Evolutionary conservation across 116 monocot genomes (phyloP), one percentile per base, ranked within the genome.

Genomic region (Thalassia testudinum): DNA sequence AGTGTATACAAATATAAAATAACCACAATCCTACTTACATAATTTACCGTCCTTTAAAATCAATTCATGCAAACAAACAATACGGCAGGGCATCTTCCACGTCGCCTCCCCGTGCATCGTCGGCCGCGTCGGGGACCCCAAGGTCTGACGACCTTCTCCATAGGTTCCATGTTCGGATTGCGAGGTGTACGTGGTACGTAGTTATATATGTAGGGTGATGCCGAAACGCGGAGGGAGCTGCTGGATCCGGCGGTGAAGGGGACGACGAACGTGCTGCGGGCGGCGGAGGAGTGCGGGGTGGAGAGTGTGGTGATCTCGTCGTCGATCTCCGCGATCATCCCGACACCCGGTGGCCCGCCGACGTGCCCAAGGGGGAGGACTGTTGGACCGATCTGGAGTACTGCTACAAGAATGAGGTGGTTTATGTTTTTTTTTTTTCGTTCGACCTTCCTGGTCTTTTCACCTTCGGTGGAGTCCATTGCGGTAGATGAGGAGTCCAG

Each of bases 331-430:
- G 81, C 95, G 30, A 85, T 88, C 17, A 49, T 85, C n/a, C 95
- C 95, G 0, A 85, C 65, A 65, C 95, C 77, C 11, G 50, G 1
- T 95, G 95, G 95, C 79, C 95, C 5, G 77, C 74, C 0, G 79
- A 77, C 47, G 72, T 70, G 3, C 64, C 65, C 44, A 72, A 65
- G 62, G 73, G 71, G 37, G 95, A 88, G 70, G 69, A 54, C 8
- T 95, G 88, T 53, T 95, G 95, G 93, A 74, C 88, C 12, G 93
- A 95, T 43, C 52, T 87, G 19, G 93, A 95, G 5, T 81, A 87
- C 58, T 95, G 93, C 62, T 66, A 74, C 61, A 25, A 77, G 66
- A 78, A 95, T 26, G 78, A 62, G 85, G 88, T 78, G 49, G 10
- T 34, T 3, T 10, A 34, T 5, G 3, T 34, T 34, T 34, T 3